Evolutionary conservation across 305 asterid species (phyloP).

Genomic region (Fraxinus platypoda): DNA sequence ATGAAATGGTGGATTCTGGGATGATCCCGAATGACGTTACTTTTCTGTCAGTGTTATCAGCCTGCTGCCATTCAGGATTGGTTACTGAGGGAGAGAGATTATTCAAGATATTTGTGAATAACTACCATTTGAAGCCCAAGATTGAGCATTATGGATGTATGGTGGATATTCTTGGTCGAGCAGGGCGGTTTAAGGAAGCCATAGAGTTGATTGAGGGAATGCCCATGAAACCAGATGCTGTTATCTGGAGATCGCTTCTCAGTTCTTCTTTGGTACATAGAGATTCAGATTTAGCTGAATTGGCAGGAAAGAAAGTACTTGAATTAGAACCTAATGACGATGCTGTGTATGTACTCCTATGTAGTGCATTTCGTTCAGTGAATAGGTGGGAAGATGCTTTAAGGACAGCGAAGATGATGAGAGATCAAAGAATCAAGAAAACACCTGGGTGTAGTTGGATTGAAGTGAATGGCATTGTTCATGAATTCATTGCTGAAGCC

Average conservation of each 20-base stretch:
- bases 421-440: slow-evolving; percentile 53
- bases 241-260: slow-evolving; percentile 69
- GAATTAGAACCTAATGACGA: slow-evolving; percentile 64
- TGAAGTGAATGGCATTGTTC: slow-evolving; percentile 61
- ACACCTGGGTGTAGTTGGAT: slow-evolving; percentile 76
- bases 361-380: slow-evolving; percentile 47
- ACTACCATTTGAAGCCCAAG: slow-evolving; percentile 37
- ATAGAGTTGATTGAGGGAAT: slow-evolving; percentile 40
- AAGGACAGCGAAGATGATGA: slow-evolving; percentile 51
- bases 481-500: slow-evolving; percentile 63
- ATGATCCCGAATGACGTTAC: slow-evolving; percentile 60
- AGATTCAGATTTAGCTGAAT: slow-evolving; percentile 53
- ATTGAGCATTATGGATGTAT: slow-evolving; percentile 74
- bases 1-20: slow-evolving; percentile 61
- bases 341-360: slow-evolving; percentile 54
- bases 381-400: slow-evolving; percentile 53
- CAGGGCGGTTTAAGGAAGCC: slow-evolving; percentile 60
- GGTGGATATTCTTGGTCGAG: slow-evolving; percentile 74
- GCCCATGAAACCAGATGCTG: slow-evolving; percentile 75
- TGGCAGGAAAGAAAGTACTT: slow-evolving; percentile 46
- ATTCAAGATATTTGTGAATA: slow-evolving; percentile 37
- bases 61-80: slow-evolving; percentile 74
- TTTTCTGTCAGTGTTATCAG: slow-evolving; percentile 59
- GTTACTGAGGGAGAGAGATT: slow-evolving; percentile 60
- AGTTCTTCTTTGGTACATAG: slow-evolving; percentile 49